Percentiles rank a stretch among this genome's conserved stretches.
These are phyloP conservation scores for Alloteropsis semialata DNA, from an alignment of 176 grass and related monocot species.

Conservation along the genomic window DNA sequence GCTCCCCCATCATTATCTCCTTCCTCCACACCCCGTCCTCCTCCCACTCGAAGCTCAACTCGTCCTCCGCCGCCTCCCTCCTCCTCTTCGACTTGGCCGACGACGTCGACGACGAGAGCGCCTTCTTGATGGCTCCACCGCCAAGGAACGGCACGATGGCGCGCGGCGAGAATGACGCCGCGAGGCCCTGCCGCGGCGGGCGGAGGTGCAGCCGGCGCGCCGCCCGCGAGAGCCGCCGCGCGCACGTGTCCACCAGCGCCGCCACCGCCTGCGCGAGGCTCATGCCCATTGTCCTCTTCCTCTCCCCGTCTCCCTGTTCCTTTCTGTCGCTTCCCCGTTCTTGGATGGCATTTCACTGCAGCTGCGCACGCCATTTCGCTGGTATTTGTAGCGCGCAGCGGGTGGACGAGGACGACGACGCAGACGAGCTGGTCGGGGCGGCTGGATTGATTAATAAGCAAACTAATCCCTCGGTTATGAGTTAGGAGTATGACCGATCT, in stretches of 20 bases:
- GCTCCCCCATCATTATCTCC: constrained; percentile 78
- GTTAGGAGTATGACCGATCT: too few species aligned
- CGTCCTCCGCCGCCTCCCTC: neutral
- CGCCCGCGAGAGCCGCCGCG: constrained; percentile 46
- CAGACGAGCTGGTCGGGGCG: constrained; percentile 41
- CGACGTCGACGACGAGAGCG: constrained; percentile 15
- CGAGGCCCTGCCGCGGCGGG: constrained; percentile 8
- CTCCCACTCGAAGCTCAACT: neutral
- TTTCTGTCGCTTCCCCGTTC: neutral
- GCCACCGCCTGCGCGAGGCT: constrained; percentile 52
- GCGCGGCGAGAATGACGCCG: constrained; percentile 31
- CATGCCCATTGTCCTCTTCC: constrained; percentile 32
- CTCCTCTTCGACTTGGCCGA: neutral
- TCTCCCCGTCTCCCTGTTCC: too few species aligned
- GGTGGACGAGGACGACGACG: constrained; percentile 29
- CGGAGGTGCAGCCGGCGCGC: constrained; percentile 38
- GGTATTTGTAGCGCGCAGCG: constrained; percentile 29
- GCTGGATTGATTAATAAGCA: constrained; percentile 12
- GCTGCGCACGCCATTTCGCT: constrained; percentile 23
- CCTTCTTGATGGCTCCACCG: constrained; percentile 13
- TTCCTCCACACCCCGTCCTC: constrained; percentile 62
- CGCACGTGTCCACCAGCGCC: constrained; percentile 51
- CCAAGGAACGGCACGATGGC: constrained; percentile 49
- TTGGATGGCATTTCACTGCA: neutral
- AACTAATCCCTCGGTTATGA: neutral